A percentile compares a stretch with the other conserved stretches of the same genome.
These are phyloP conservation scores for Saitozyma podzolica DNA, from an alignment of 768 basidiomycete species.

Conservation along the genomic window DNA sequence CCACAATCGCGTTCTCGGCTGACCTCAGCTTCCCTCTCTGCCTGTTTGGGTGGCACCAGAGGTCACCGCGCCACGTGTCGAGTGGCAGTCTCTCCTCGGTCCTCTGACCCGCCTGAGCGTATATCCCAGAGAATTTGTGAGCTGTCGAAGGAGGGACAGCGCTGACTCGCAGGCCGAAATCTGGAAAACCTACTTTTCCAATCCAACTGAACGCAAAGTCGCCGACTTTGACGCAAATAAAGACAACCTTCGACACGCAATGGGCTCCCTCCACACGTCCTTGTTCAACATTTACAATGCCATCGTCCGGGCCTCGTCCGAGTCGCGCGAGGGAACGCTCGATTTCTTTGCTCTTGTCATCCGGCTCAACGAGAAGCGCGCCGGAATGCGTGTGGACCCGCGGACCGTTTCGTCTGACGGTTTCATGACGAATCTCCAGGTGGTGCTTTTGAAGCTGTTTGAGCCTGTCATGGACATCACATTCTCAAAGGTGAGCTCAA, in stretches of 20 bases:
- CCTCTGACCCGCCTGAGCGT: slow-evolving; percentile 80
- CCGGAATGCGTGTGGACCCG: slow-evolving; percentile 88
- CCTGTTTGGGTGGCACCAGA: slow-evolving; percentile 43
- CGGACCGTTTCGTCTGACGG: slow-evolving; percentile 84
- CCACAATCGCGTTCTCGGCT: no score
- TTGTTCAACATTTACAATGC: slow-evolving; percentile 86
- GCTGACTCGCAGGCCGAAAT: slow-evolving; percentile 64
- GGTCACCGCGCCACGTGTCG: slow-evolving; percentile 47
- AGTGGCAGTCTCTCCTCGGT: slow-evolving; percentile 68
- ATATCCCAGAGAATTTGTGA: slow-evolving; percentile 86
- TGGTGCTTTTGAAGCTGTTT: slow-evolving; percentile 77
- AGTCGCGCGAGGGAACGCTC: slow-evolving; percentile 76
- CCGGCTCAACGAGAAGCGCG: slow-evolving; percentile 74
- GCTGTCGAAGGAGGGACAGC: slow-evolving; percentile 14
- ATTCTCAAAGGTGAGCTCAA: slow-evolving; percentile 70
- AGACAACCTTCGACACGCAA: slow-evolving; percentile 78
- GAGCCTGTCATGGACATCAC: slow-evolving; percentile 93
- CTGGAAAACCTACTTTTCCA: slow-evolving; percentile 77
- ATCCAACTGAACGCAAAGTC: slow-evolving; percentile 71
- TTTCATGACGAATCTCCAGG: slow-evolving; percentile 87
- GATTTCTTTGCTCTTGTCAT: slow-evolving; percentile 76
- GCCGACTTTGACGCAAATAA: slow-evolving; percentile 79
- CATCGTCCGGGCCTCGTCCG: slow-evolving; percentile 78
- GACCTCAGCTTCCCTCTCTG: slow-evolving; percentile 41
- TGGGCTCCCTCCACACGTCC: slow-evolving; percentile 82